Evolutionary conservation across 2,329 filamentous ascomycete genomes (phyloP).

Genomic region (Didymella sp.): DNA sequence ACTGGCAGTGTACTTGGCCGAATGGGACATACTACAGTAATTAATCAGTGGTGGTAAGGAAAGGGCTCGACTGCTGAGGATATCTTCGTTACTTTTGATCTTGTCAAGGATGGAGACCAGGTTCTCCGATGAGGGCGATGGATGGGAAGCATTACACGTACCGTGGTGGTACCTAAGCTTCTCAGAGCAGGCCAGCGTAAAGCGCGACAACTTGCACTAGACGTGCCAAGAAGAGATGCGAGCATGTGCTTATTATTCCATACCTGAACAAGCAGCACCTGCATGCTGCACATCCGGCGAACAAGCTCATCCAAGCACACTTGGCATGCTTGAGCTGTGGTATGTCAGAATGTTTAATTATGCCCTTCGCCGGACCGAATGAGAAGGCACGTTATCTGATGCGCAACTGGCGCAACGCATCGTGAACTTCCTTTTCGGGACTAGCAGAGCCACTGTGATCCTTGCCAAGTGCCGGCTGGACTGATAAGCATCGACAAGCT

Average conservation of each 20-base stretch:
- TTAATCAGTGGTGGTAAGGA: neutral
- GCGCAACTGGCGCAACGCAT: slow-evolving; percentile 9
- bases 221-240: neutral
- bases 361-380: neutral
- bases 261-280: neutral
- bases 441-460: slow-evolving; percentile 1
- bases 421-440: slow-evolving; percentile 17
- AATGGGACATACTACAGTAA: slow-evolving; percentile 26
- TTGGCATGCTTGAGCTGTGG: slow-evolving; percentile 6
- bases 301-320: slow-evolving; percentile 21
- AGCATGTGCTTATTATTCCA: neutral
- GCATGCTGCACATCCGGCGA: slow-evolving; percentile 1
- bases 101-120: neutral
- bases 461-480: slow-evolving; percentile 12
- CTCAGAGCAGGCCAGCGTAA: neutral
- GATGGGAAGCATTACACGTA: too few species aligned
- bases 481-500: slow-evolving; percentile 22
- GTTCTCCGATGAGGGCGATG: neutral
- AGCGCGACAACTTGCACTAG: neutral
- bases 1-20: slow-evolving; percentile 24
- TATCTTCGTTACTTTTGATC: neutral
- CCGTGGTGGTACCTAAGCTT: too few species aligned
- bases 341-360: neutral
- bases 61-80: neutral
- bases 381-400: slow-evolving; percentile 1